These are phyloP conservation scores for Blakeslea trispora DNA, from an alignment of 371 early-diverging fungal genomes.

Conservation along the genomic window DNA sequence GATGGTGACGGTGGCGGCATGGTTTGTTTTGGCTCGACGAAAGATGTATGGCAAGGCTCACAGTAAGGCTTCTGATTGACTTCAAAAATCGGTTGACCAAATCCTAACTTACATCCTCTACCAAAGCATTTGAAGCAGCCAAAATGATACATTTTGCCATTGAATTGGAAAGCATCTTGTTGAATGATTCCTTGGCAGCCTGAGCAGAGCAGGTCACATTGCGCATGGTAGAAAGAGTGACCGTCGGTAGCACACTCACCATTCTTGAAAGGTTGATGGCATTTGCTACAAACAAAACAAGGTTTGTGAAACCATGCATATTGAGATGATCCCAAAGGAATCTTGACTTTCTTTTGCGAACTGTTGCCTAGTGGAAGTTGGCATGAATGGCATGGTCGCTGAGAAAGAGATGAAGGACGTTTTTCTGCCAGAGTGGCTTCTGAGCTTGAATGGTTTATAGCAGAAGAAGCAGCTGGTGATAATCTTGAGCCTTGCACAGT, in stretches of 20 bases:
- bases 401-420: not conserved
- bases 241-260: conserved; percentile 54
- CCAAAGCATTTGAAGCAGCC: conserved; percentile 21
- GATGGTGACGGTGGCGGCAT: conserved; percentile 2
- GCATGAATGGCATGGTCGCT: conserved; percentile 32
- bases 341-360: conserved; percentile 25
- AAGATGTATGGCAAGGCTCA: conserved; percentile 8
- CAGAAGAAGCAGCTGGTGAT: not conserved
- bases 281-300: conserved; percentile 71
- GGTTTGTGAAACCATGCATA: conserved; percentile 60
- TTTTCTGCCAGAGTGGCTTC: not conserved
- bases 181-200: conserved; percentile 15
- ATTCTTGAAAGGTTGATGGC: conserved; percentile 64
- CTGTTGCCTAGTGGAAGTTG: conserved; percentile 24
- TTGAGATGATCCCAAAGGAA: conserved; percentile 25
- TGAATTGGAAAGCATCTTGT: conserved; percentile 18
- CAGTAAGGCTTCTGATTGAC: conserved; percentile 16
- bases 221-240: conserved; percentile 50
- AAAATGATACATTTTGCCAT: conserved; percentile 22
- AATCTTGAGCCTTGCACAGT: not conserved
- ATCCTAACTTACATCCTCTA: conserved; percentile 33
- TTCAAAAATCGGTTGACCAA: conserved; percentile 21
- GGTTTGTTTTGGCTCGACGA: not conserved
- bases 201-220: conserved; percentile 27
- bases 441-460: not conserved